A percentile compares a stretch with the other conserved stretches of the same genome.
Evolutionary conservation across 805 yeast genomes (phyloP).

Genomic region (fission yeast (Schizosaccharomyces pombe)): DNA sequence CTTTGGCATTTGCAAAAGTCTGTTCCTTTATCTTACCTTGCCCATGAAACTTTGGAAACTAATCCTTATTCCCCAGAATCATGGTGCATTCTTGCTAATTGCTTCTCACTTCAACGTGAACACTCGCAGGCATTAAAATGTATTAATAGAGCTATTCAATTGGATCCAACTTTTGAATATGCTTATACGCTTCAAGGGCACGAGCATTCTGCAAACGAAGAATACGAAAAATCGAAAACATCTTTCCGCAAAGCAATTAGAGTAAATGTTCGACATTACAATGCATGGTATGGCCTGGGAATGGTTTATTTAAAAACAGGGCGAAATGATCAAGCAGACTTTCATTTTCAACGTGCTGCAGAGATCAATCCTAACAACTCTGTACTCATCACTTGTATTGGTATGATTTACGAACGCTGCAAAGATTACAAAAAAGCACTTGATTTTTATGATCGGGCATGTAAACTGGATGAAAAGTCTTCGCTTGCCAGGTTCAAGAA

Average conservation of each 20-base stretch:
- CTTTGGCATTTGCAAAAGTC: constrained; percentile 82
- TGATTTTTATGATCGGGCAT: constrained; percentile 60
- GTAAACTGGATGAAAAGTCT: constrained; percentile 59
- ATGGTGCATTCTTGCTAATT: constrained; percentile 81
- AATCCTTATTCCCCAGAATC: constrained; percentile 51
- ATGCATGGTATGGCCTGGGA: constrained; percentile 88
- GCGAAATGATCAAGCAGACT: constrained; percentile 58
- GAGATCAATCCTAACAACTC: constrained; percentile 77
- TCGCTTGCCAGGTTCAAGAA: constrained; percentile 73
- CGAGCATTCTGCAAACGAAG: constrained; percentile 69
- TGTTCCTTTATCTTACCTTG: constrained; percentile 51
- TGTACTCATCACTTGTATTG: constrained; percentile 75
- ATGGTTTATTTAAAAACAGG: constrained; percentile 79
- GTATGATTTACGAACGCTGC: constrained; percentile 61
- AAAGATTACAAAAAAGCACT: constrained; percentile 50
- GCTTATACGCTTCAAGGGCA: constrained; percentile 89
- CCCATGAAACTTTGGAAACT: constrained; percentile 53
- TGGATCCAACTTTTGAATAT: constrained; percentile 52
- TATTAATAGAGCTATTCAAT: constrained; percentile 50
- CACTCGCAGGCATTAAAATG: constrained; percentile 77
- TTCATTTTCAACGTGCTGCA: constrained; percentile 68
- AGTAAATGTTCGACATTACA: constrained; percentile 63
- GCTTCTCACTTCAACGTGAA: constrained; percentile 60
- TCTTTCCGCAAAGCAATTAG: constrained; percentile 59
- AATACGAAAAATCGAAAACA: constrained; percentile 68